Conservation (phyloP, 352 stramenopile species). For the Globisporangium uncinulatum region DNA sequence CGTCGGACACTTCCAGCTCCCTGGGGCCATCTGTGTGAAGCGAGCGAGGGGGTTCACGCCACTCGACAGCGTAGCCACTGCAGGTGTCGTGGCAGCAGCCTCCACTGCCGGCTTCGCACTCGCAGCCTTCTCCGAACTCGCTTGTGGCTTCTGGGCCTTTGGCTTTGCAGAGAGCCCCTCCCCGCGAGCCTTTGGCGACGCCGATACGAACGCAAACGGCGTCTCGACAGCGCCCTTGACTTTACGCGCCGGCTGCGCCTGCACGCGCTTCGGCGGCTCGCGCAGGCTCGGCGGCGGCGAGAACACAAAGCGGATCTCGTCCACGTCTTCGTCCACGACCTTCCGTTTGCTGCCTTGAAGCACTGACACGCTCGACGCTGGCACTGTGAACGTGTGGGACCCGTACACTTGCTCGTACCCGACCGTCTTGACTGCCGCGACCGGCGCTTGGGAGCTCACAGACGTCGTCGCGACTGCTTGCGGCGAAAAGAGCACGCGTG, state of each 20-base stretch:
- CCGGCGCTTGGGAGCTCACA: constrained; percentile 5
- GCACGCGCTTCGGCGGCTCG: constrained; percentile 48
- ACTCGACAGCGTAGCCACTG: constrained; percentile 7
- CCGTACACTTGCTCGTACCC: constrained; percentile 16
- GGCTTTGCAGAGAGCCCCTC: constrained; percentile 28
- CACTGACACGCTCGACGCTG: constrained; percentile 12
- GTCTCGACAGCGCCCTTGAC: constrained; percentile 21
- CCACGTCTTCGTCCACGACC: constrained; percentile 25
- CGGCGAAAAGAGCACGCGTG: constrained; percentile 31
- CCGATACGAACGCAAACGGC: constrained; percentile 62
- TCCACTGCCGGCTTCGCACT: constrained; percentile 5
- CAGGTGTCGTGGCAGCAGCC: background rate
- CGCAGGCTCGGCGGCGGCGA: constrained; percentile 48
- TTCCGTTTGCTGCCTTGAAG: constrained; percentile 11
- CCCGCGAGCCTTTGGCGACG: constrained; percentile 45
- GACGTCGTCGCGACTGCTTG: constrained; percentile 37
- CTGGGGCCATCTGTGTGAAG: constrained; percentile 59
- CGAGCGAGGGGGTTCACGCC: constrained; percentile 19
- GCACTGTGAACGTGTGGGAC: constrained; percentile 53
- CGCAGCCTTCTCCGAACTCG: constrained; percentile 12
- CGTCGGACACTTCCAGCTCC: constrained; percentile 78
- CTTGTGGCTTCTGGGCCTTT: constrained; percentile 19
- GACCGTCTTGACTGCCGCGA: background rate
- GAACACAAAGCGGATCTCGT: constrained; percentile 56
- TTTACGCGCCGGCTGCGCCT: constrained; percentile 13